Base-by-base conservation (phyloP, 768 basidiomycete genomes). In the Xerocomus potaroensis region DNA sequence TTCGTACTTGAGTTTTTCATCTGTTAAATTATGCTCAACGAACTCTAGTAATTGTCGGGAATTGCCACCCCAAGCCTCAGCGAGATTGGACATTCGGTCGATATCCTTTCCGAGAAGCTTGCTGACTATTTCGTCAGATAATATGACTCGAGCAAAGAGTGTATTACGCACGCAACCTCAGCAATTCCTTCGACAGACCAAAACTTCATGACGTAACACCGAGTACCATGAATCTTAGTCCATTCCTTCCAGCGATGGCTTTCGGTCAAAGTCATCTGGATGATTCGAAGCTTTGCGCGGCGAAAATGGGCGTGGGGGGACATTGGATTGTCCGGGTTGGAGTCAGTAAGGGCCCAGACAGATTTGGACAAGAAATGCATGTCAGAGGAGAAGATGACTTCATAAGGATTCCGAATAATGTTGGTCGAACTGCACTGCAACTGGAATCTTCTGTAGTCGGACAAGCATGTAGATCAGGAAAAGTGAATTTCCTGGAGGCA, bases 271-370 rank as follows among this genome's bases (percentile, higher is more conserved):
- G 45, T 46, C 2, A 27, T 5, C 21, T 53, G 49, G 15, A 53
- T 46, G 9, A 31, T 18, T 22, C 19, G 27, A 10, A 45, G 10
- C 7, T 10, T 9, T 3, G 0, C 0, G 10, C 8, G 14, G 0
- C 2, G 10, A 5, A 51, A 47, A 14, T 18, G 5, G 1, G 2
- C 10, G 5, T 0, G 0, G 7, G 45, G 45, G 8, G n/a, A n/a
- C n/a, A 1, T 12, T 16, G 4, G 4, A 4, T 32, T 8, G 1
- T 12, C 0, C 1, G n/a, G 0, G 27, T 29, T 35, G 16, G 47
- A 43, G 31, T 48, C 46, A 0, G 11, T 40, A 11, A 51, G 36
- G 7, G 37, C 50, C 46, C 50, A 51, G 1, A 43, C 2, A 1
- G 3, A 4, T 3, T 30, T 3, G 15, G 8, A 14, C 7, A 22